phyloP scores from a whole-genome alignment of 225 moss, liverwort and hornwort genomes.

The Marchantia paleacea region DNA sequence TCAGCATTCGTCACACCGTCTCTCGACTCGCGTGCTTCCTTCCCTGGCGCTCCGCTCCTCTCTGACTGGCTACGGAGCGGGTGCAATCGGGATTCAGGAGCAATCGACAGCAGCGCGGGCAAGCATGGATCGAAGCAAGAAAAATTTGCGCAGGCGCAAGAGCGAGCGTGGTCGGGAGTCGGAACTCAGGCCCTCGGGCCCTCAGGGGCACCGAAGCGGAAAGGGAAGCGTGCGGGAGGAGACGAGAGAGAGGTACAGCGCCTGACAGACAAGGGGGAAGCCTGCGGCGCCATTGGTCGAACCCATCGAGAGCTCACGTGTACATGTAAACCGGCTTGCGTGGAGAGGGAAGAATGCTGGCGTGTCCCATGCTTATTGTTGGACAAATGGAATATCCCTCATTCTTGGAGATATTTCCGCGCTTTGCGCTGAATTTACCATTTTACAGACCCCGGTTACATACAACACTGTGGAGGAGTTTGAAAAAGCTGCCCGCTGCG shows the following conservation, averaged over 20 bases:
- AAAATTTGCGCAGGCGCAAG: too few relatives aligned
- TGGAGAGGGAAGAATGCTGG: background rate
- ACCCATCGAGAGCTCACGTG: background rate
- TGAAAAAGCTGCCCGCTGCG: too few relatives aligned
- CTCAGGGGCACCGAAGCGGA: too few relatives aligned
- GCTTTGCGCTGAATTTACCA: too few relatives aligned
- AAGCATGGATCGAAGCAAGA: too few relatives aligned
- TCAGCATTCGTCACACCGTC: too few relatives aligned
- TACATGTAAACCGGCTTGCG: background rate
- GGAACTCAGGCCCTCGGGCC: too few relatives aligned
- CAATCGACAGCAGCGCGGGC: too few relatives aligned
- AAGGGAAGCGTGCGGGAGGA: background rate
- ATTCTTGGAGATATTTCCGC: conserved; percentile 5
- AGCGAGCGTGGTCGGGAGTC: too few relatives aligned
- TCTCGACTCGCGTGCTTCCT: background rate
- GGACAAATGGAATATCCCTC: background rate
- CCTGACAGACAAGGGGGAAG: background rate
- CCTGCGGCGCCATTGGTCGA: background rate
- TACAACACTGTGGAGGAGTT: too few relatives aligned
- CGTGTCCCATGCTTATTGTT: background rate
- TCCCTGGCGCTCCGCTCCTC: background rate
- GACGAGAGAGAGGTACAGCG: background rate
- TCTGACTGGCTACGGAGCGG: background rate
- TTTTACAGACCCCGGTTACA: too few relatives aligned
- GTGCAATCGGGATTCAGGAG: background rate